Conservation (phyloP, 169 alveolate genomes). For the Cryptosporidium andersoni region DNA sequence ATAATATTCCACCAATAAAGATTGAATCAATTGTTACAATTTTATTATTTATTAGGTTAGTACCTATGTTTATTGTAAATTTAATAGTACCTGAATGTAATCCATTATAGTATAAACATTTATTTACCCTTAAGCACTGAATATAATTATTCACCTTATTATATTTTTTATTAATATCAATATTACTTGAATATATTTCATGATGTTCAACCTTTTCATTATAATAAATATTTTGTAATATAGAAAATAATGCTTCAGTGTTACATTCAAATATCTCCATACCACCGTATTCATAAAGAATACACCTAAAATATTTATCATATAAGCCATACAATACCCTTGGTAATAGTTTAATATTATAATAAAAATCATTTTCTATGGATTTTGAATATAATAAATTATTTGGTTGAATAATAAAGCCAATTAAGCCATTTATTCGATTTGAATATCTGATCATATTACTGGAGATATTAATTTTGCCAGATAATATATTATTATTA, state of each 20-base stretch:
- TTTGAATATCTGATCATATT: neutral
- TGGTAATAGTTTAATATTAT: too few relatives aligned
- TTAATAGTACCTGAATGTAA: slow-evolving; percentile 33
- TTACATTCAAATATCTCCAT: too few relatives aligned
- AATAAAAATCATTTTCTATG: too few relatives aligned
- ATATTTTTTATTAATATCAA: slow-evolving; percentile 31
- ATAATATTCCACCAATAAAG: slow-evolving; percentile 46
- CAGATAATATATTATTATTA: slow-evolving; percentile 17
- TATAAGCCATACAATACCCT: too few relatives aligned
- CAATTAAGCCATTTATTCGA: neutral
- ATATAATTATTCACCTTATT: slow-evolving; percentile 3
- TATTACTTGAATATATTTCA: slow-evolving; percentile 27
- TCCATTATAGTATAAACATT: slow-evolving; percentile 27
- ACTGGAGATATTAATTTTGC: neutral
- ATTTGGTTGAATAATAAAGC: neutral
- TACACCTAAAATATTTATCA: too few relatives aligned
- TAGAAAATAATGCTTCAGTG: too few relatives aligned
- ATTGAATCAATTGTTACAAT: slow-evolving; percentile 5
- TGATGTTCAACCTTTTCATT: neutral
- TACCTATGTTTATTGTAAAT: neutral
- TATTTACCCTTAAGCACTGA: slow-evolving; percentile 10
- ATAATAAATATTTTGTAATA: neutral
- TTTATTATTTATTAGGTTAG: neutral
- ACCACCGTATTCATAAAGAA: too few relatives aligned
- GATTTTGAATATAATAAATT: too few relatives aligned